Percentiles rank a stretch among this genome's conserved stretches.
phyloP scores from a whole-genome alignment of 1,284 basidiomycete species.

The Xerocomus amazonicus region DNA sequence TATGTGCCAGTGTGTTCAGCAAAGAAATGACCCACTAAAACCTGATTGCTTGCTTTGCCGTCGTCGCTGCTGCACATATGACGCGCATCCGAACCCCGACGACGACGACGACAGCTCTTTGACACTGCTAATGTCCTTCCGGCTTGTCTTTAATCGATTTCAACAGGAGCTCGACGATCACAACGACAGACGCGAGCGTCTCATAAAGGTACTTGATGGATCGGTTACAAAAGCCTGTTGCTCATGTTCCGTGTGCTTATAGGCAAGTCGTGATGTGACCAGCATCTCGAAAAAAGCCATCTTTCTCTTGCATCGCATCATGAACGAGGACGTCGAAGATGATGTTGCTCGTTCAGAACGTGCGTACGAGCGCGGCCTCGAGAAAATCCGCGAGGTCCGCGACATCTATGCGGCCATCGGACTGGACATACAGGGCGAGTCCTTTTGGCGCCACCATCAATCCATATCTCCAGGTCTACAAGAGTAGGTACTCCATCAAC shows the following conservation, averaged over 20 bases:
- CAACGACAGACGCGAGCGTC: constrained; percentile 72
- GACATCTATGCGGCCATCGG: constrained; percentile 60
- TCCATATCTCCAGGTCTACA: constrained; percentile 79
- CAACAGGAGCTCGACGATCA: constrained; percentile 70
- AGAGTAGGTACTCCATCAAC: constrained; percentile 42
- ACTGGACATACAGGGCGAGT: constrained; percentile 64
- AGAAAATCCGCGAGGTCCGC: constrained; percentile 73
- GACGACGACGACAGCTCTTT: no score
- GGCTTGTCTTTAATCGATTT: constrained; percentile 53
- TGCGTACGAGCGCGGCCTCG: constrained; percentile 56
- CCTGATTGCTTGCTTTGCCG: no score
- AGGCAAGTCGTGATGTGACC: constrained; percentile 85
- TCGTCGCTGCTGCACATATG: no score
- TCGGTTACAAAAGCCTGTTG: not conserved
- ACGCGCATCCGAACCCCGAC: no score
- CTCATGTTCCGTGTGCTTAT: constrained; percentile 28
- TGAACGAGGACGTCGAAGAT: constrained; percentile 47
- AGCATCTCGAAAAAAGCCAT: constrained; percentile 94
- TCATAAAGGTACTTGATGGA: constrained; percentile 68
- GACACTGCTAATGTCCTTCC: constrained; percentile 20
- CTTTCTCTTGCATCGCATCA: constrained; percentile 84
- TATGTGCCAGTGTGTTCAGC: no score
- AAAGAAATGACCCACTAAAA: no score
- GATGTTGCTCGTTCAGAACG: constrained; percentile 32
- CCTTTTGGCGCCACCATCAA: constrained; percentile 78